Percentiles rank a stretch among this genome's conserved stretches.
phyloP scores from a whole-genome alignment of 768 basidiomycete species.

The Glaciozyma martinii region DNA sequence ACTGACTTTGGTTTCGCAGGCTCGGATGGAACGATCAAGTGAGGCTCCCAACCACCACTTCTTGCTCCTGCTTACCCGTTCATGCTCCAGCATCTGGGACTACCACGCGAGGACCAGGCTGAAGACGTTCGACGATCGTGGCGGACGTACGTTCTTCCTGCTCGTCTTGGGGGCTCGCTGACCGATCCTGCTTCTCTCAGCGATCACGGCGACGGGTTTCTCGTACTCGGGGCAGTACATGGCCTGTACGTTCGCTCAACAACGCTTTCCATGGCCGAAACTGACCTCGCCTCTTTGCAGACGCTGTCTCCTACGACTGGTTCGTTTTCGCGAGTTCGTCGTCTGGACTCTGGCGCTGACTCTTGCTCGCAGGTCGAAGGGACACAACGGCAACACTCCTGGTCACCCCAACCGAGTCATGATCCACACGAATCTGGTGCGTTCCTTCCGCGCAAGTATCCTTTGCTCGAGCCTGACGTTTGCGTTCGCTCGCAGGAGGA shows the following conservation, averaged over 20 bases:
- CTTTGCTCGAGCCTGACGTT: background rate
- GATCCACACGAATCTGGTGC: conserved; percentile 40
- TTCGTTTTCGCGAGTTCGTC: conserved; percentile 84
- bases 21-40: conserved; percentile 3
- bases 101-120: background rate
- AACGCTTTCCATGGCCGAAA: background rate
- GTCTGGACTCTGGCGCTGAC: conserved; percentile 38
- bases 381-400: background rate
- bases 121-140: conserved; percentile 1
- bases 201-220: background rate
- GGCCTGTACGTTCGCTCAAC: background rate
- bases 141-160: background rate
- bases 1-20: background rate
- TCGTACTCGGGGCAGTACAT: background rate
- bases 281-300: background rate
- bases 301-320: conserved; percentile 46
- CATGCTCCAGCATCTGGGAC: conserved; percentile 1
- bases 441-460: background rate
- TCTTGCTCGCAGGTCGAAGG: background rate
- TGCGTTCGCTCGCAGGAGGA: conserved; percentile 37
- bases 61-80: too few species aligned
- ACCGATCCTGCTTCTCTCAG: background rate
- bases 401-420: conserved; percentile 44
- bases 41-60: background rate
- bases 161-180: background rate